Conservation (phyloP, 176 grass and related monocot species). For the Alloteropsis semialata region DNA sequence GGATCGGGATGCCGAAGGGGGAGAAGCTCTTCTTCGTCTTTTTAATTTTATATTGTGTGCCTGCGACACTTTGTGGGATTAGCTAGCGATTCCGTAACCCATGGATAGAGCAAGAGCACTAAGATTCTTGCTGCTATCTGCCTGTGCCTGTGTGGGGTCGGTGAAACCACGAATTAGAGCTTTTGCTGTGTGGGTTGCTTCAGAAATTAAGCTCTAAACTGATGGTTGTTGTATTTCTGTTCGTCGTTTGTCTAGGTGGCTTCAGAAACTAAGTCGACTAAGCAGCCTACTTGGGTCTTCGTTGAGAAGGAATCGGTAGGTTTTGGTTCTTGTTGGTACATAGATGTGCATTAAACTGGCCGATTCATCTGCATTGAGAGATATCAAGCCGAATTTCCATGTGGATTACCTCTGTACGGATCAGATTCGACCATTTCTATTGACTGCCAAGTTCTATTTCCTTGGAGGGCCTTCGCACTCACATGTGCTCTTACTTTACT, state of each 20-base stretch:
- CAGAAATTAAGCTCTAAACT: neutral
- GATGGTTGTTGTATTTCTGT: neutral
- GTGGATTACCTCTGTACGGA: neutral
- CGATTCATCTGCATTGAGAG: neutral
- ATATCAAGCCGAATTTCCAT: neutral
- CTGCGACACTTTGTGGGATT: neutral
- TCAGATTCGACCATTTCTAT: neutral
- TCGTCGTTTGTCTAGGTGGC: neutral
- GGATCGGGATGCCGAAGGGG: neutral
- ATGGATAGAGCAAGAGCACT: neutral
- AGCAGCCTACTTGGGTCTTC: neutral
- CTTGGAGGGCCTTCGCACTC: neutral
- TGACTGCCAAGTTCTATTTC: neutral
- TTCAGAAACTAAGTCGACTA: neutral
- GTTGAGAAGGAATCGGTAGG: conserved; percentile 6
- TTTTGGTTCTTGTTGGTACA: neutral
- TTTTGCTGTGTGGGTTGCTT: neutral
- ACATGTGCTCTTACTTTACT: conserved; percentile 6
- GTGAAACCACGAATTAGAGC: neutral
- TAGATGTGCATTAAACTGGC: neutral
- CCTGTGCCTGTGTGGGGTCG: neutral
- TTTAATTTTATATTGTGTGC: neutral
- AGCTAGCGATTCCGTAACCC: neutral
- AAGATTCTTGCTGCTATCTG: neutral
- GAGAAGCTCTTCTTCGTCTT: neutral